A percentile compares a stretch with the other conserved stretches of the same genome.
Evolutionary conservation across 345 rosid genomes (phyloP).

Genomic region (Moricandia moricandioides): DNA sequence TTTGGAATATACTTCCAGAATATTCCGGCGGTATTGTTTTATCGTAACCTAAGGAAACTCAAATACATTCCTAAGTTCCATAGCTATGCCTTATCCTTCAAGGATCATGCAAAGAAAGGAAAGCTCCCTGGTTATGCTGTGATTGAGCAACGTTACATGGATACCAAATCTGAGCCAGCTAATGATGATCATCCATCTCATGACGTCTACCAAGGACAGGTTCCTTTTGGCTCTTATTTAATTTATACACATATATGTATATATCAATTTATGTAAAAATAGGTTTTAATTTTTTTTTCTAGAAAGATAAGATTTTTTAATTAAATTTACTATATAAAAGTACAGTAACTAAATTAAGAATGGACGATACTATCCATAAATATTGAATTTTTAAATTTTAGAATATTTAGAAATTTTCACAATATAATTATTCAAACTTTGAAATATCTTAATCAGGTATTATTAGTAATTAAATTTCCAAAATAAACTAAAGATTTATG

Average conservation of each 20-base stretch:
- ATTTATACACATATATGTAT: neutral
- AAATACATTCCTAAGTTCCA: conserved; percentile 56
- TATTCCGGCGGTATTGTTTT: conserved; percentile 78
- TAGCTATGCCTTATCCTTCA: conserved; percentile 48
- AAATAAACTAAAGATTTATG: neutral
- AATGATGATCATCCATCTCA: conserved; percentile 93
- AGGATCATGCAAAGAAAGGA: conserved; percentile 53
- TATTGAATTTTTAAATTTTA: neutral
- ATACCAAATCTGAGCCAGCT: conserved; percentile 51
- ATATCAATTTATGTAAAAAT: neutral
- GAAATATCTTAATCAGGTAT: neutral
- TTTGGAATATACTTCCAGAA: conserved; percentile 87
- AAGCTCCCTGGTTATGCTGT: conserved; percentile 67
- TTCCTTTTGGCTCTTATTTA: conserved; percentile 27
- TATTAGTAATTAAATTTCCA: neutral
- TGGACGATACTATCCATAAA: neutral
- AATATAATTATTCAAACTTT: neutral
- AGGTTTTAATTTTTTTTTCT: neutral
- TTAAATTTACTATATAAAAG: neutral
- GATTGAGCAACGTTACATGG: conserved; percentile 87
- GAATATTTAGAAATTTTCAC: neutral
- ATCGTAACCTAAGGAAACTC: conserved; percentile 62
- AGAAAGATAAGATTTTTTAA: neutral
- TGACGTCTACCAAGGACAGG: conserved; percentile 85
- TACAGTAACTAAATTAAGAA: neutral